These are phyloP conservation scores for Aegilops longissima DNA, from an alignment of 176 grass and related monocot genomes.

Conservation along the genomic window DNA sequence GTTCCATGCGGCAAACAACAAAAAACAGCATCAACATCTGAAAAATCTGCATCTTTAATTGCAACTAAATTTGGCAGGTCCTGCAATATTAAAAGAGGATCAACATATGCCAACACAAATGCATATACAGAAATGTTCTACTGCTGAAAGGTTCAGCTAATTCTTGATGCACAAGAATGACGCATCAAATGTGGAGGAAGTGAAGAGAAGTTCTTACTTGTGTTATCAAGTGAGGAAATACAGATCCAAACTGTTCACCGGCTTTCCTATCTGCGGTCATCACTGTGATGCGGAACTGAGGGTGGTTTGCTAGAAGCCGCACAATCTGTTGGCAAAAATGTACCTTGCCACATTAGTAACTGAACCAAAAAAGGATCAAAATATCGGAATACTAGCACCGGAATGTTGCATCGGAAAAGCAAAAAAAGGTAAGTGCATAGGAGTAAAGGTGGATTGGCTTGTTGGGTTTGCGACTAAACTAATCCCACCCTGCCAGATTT, in stretches of 20 bases:
- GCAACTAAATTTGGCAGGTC: slow-evolving; percentile 85
- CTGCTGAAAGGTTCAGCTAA: neutral
- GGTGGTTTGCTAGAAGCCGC: slow-evolving; percentile 79
- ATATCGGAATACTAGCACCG: neutral
- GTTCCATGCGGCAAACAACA: slow-evolving; percentile 99
- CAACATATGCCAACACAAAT: slow-evolving; percentile 11
- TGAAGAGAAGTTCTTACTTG: slow-evolving; percentile 50
- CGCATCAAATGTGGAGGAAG: neutral
- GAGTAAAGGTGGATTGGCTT: neutral
- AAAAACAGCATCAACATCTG: slow-evolving; percentile 92
- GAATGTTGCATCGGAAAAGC: neutral
- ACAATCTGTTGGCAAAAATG: slow-evolving; percentile 60
- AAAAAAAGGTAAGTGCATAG: neutral
- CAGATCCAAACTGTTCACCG: slow-evolving; percentile 73
- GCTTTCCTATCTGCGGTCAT: slow-evolving; percentile 99
- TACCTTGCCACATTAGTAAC: neutral
- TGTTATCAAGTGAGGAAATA: slow-evolving; percentile 91
- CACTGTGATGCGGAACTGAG: slow-evolving; percentile 65
- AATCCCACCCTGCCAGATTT: neutral
- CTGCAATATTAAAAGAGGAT: slow-evolving; percentile 46
- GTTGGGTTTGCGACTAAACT: neutral
- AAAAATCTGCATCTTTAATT: slow-evolving; percentile 92
- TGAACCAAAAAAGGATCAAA: neutral
- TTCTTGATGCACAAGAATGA: neutral
- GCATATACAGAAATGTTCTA: neutral